phyloP scores from a whole-genome alignment of 305 asterid species.

The Fraxinus latifolia region DNA sequence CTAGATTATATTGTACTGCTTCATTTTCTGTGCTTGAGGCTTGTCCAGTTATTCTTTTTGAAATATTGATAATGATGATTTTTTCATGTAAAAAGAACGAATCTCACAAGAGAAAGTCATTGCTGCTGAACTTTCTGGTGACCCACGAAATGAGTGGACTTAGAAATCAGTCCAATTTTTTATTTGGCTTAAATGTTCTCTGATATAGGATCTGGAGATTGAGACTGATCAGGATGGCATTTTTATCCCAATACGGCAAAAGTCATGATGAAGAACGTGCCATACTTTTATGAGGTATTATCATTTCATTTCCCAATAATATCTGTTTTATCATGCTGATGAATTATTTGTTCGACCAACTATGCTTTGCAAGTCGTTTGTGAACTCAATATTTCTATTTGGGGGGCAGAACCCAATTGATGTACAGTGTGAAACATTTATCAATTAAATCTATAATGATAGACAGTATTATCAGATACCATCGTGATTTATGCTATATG shows the following conservation, averaged over 20 bases:
- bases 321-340: slow-evolving; percentile 11
- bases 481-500: background rate
- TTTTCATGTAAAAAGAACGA: background rate
- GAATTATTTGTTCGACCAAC: background rate
- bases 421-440: background rate
- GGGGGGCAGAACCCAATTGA: slow-evolving; percentile 1
- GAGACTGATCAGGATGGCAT: background rate
- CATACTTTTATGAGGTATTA: slow-evolving; percentile 17
- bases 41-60: background rate
- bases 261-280: slow-evolving; percentile 3
- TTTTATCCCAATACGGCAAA: slow-evolving; percentile 4
- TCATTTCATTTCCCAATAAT: slow-evolving; percentile 14
- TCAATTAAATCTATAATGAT: background rate
- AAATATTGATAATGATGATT: background rate
- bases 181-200: background rate
- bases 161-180: background rate
- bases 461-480: background rate
- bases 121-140: background rate
- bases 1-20: slow-evolving; percentile 1
- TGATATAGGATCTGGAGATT: background rate
- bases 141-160: background rate
- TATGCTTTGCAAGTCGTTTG: background rate
- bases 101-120: background rate
- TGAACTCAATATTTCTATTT: background rate
- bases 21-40: background rate